Percentiles rank a stretch among this genome's conserved stretches.
phyloP scores from a whole-genome alignment of 352 stramenopile genomes.

The Pythium coloratum region DNA sequence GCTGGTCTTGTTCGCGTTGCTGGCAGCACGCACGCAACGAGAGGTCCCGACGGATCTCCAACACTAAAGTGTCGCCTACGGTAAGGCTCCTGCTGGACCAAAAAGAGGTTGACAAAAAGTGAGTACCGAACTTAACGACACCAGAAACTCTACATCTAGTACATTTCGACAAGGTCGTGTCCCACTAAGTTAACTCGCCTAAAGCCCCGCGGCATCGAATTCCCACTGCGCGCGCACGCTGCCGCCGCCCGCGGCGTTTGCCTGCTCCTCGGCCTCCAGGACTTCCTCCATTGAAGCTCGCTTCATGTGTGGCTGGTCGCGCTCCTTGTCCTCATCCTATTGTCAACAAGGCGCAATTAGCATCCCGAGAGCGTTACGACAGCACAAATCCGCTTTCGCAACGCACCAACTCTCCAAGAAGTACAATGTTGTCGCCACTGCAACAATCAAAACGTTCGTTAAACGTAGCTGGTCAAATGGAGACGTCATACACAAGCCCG shows the following conservation, averaged over 20 bases:
- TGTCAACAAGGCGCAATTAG: background rate
- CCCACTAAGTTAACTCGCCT: constrained; percentile 13
- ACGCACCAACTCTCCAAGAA: constrained; percentile 79
- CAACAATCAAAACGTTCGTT: background rate
- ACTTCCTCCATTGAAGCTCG: constrained; percentile 76
- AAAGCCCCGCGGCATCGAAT: constrained; percentile 52
- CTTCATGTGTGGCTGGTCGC: constrained; percentile 82
- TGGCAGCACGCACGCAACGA: constrained; percentile 20
- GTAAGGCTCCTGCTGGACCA: constrained; percentile 1
- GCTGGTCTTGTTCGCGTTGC: constrained; percentile 19
- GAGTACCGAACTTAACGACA: background rate
- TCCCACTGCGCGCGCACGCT: constrained; percentile 85
- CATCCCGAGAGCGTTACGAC: background rate
- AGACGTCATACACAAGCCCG: too few relatives aligned
- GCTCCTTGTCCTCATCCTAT: constrained; percentile 81
- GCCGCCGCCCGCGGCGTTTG: constrained; percentile 59
- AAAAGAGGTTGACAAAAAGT: background rate
- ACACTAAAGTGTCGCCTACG: constrained; percentile 19
- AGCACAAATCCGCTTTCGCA: background rate
- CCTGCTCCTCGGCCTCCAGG: constrained; percentile 73
- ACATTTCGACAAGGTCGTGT: background rate
- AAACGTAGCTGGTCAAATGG: background rate
- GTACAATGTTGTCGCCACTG: constrained; percentile 87
- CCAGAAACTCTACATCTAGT: constrained; percentile 26
- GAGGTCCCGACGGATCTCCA: constrained; percentile 17